Evolutionary conservation across 495 filamentous ascomycete genomes (phyloP).

Genomic region (Penicillium antarcticum): DNA sequence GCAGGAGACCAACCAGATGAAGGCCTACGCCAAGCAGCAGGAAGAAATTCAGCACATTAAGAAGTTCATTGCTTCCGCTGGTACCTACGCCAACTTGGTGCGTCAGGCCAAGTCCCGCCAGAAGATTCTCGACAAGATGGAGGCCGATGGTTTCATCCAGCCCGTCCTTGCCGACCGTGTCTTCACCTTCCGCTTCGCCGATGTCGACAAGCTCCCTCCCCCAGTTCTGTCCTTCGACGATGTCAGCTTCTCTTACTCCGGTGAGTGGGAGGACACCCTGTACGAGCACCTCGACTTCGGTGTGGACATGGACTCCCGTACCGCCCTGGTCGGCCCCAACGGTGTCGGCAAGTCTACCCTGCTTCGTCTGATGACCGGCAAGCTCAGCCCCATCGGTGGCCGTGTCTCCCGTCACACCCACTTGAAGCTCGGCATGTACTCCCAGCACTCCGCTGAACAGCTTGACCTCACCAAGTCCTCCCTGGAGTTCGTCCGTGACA

Average conservation of each 20-base stretch:
- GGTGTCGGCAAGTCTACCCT: conserved; percentile 99
- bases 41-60: conserved; percentile 99
- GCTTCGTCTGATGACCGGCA: conserved; percentile 94
- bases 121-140: conserved; percentile 99
- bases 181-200: conserved; percentile 97
- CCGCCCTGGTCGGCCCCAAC: conserved; percentile 95
- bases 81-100: conserved; percentile 99
- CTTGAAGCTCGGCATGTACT: conserved; percentile 97
- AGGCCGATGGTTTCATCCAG: conserved; percentile 97
- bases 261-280: conserved; percentile 81
- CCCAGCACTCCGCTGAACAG: conserved; percentile 96
- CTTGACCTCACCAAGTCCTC: conserved; percentile 97
- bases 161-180: conserved; percentile 80
- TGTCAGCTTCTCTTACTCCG: conserved; percentile 97
- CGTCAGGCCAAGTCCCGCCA: conserved; percentile 97
- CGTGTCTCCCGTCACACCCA: conserved; percentile 89
- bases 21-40: conserved; percentile 98
- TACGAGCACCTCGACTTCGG: conserved; percentile 96
- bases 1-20: conserved; percentile 96
- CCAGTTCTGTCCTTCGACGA: conserved; percentile 95
- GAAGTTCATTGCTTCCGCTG: conserved; percentile 99
- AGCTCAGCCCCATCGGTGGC: conserved; percentile 80
- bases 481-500: conserved; percentile 96
- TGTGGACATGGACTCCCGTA: conserved; percentile 99
- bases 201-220: conserved; percentile 96